phyloP scores from a whole-genome alignment of 2,329 filamentous ascomycete species.

The Pestalotiopsis sp. region DNA sequence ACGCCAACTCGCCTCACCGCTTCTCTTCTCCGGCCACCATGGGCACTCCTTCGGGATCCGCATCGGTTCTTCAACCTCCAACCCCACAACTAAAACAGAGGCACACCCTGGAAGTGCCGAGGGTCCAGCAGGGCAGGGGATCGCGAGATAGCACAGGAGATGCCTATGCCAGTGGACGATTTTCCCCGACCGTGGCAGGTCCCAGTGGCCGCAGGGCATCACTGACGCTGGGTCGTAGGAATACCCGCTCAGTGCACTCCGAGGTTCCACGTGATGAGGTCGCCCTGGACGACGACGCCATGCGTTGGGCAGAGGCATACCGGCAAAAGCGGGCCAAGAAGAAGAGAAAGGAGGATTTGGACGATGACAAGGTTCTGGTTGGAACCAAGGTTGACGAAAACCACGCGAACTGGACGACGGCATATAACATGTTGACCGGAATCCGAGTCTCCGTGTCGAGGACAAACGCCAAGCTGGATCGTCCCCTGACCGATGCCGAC shows the following conservation, averaged over 20 bases:
- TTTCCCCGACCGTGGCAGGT: constrained; percentile 68
- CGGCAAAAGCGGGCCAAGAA: constrained; percentile 90
- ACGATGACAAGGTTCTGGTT: constrained; percentile 92
- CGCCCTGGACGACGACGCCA: constrained; percentile 84
- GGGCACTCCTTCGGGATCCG: constrained; percentile 41
- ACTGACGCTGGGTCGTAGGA: constrained; percentile 77
- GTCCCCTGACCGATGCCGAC: constrained; percentile 85
- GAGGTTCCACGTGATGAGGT: constrained; percentile 84
- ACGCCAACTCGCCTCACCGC: constrained; percentile 49
- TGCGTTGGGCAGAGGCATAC: constrained; percentile 90
- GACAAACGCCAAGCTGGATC: constrained; percentile 95
- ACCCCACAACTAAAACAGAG: constrained; percentile 71
- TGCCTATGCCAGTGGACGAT: constrained; percentile 73
- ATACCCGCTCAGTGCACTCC: constrained; percentile 83
- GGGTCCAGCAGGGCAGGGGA: constrained; percentile 62
- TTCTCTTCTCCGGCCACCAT: constrained; percentile 62
- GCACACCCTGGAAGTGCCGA: constrained; percentile 87
- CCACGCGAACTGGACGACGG: constrained; percentile 95
- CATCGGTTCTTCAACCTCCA: constrained; percentile 54
- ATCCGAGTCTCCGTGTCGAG: constrained; percentile 96
- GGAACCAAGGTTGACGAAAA: constrained; percentile 98
- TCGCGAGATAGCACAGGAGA: constrained; percentile 73
- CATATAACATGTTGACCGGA: constrained; percentile 99
- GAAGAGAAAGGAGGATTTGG: constrained; percentile 81
- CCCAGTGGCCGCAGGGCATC: constrained; percentile 74